Conservation (phyloP, 208 protist species). For the Trypanosoma brucei region DNA sequence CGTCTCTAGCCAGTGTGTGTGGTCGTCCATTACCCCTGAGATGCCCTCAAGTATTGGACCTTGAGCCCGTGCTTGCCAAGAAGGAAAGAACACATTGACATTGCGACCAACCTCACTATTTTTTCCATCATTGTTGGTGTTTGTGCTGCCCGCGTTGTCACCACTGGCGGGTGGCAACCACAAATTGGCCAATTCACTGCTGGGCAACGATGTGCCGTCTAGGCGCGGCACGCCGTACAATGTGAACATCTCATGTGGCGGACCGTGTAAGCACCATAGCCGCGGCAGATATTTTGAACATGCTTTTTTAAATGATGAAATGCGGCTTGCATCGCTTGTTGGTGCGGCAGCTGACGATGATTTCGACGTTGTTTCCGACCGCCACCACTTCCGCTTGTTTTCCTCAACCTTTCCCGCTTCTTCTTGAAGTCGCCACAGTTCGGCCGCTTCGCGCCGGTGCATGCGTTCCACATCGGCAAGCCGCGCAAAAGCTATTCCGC, state of each 20-base stretch:
- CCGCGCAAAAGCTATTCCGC: constrained; percentile 34
- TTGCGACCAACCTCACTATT: background rate
- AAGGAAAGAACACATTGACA: constrained; percentile 17
- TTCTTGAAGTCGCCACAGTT: constrained; percentile 1
- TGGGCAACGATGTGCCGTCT: background rate
- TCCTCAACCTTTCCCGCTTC: background rate
- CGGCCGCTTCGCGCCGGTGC: constrained; percentile 19
- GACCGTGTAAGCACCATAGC: constrained; percentile 37
- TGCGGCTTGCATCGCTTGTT: background rate
- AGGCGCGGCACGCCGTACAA: constrained; percentile 23
- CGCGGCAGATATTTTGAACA: constrained; percentile 21
- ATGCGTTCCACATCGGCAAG: constrained; percentile 35
- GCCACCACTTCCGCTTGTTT: background rate
- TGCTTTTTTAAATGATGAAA: background rate
- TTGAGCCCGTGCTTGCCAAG: background rate
- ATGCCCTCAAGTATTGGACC: constrained; percentile 1
- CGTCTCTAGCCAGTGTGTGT: constrained; percentile 74
- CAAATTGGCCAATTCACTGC: background rate
- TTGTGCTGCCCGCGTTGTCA: background rate
- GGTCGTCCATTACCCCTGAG: constrained; percentile 53
- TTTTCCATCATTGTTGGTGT: background rate
- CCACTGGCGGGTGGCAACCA: background rate
- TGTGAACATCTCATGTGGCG: constrained; percentile 45
- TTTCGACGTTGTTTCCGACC: too few relatives aligned
- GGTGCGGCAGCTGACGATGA: too few relatives aligned